A percentile compares a stretch with the other conserved stretches of the same genome.
Conservation (phyloP, 2,329 filamentous ascomycete species). For the Neonectria sp. region DNA sequence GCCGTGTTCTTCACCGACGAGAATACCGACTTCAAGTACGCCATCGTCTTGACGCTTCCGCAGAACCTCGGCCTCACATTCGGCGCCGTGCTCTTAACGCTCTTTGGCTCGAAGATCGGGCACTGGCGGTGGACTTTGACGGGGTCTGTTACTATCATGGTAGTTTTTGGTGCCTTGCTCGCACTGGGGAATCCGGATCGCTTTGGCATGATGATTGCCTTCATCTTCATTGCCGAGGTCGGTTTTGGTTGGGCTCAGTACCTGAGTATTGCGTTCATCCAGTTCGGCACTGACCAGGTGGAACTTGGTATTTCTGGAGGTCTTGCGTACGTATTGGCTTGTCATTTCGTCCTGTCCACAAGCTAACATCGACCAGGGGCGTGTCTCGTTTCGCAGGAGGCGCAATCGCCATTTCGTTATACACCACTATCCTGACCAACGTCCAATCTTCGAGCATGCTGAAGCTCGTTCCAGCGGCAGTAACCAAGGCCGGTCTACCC, state of each 20-base stretch:
- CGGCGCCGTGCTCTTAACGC: conserved; percentile 58
- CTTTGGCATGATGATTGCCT: conserved; percentile 62
- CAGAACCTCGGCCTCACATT: conserved; percentile 61
- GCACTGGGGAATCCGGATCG: conserved; percentile 59
- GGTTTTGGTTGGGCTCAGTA: conserved; percentile 65
- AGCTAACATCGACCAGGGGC: conserved; percentile 44
- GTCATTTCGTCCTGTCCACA: conserved; percentile 47
- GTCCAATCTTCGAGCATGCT: conserved; percentile 49
- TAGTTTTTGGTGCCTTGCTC: conserved; percentile 61
- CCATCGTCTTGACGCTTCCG: conserved; percentile 54
- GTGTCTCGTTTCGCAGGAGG: conserved; percentile 61
- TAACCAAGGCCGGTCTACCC: conserved; percentile 52
- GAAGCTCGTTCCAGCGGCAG: conserved; percentile 53
- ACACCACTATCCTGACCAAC: conserved; percentile 59
- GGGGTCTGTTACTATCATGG: conserved; percentile 61
- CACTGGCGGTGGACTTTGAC: conserved; percentile 64
- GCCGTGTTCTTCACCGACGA: conserved; percentile 30
- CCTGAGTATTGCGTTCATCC: conserved; percentile 63
- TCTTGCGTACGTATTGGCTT: conserved; percentile 33
- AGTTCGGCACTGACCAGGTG: conserved; percentile 64
- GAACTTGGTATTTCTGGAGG: conserved; percentile 56
- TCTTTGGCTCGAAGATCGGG: conserved; percentile 59
- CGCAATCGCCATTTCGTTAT: conserved; percentile 58
- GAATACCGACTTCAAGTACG: conserved; percentile 31
- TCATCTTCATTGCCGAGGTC: conserved; percentile 60